Percentiles rank a stretch among this genome's conserved stretches.
Conservation (phyloP, 345 rosid species). For the Brassica incana region DNA sequence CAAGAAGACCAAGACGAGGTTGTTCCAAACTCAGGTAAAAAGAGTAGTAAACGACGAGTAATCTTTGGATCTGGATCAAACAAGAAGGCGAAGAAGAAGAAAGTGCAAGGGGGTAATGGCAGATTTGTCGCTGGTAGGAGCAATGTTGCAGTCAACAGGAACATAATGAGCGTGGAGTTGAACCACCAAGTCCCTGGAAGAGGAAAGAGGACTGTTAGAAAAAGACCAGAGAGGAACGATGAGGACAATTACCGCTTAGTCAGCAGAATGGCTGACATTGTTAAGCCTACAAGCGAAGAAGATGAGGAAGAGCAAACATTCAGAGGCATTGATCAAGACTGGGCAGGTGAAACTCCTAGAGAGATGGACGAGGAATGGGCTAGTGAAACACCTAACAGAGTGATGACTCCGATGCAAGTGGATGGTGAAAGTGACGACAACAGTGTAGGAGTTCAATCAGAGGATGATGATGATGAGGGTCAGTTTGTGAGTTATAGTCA, state of each 20-base stretch:
- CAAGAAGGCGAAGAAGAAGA: constrained; percentile 52
- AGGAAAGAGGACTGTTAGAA: constrained; percentile 84
- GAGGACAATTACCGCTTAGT: constrained; percentile 36
- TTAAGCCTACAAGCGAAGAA: constrained; percentile 30
- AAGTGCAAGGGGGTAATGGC: constrained; percentile 43
- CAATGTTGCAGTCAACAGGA: constrained; percentile 43
- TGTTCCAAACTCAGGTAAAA: constrained; percentile 41
- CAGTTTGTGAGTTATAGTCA: constrained; percentile 50
- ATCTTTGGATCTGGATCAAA: constrained; percentile 55
- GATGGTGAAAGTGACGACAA: constrained; percentile 67
- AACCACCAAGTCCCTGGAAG: constrained; percentile 55
- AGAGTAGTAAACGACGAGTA: constrained; percentile 58
- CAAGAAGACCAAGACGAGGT: constrained; percentile 50
- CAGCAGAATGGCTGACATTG: constrained; percentile 31
- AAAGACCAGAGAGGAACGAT: constrained; percentile 62
- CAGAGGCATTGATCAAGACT: constrained; percentile 36
- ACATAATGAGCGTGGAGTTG: constrained; percentile 51
- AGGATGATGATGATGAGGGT: constrained; percentile 57
- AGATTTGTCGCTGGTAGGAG: constrained; percentile 42
- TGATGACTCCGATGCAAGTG: constrained; percentile 45
- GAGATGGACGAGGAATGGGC: constrained; percentile 40
- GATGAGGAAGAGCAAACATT: constrained; percentile 34
- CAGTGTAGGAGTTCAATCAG: constrained; percentile 52
- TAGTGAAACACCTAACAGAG: constrained; percentile 36
- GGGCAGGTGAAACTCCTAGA: constrained; percentile 35